Conservation (phyloP, 2,329 filamentous ascomycete genomes). For the Phoma herbarum region DNA sequence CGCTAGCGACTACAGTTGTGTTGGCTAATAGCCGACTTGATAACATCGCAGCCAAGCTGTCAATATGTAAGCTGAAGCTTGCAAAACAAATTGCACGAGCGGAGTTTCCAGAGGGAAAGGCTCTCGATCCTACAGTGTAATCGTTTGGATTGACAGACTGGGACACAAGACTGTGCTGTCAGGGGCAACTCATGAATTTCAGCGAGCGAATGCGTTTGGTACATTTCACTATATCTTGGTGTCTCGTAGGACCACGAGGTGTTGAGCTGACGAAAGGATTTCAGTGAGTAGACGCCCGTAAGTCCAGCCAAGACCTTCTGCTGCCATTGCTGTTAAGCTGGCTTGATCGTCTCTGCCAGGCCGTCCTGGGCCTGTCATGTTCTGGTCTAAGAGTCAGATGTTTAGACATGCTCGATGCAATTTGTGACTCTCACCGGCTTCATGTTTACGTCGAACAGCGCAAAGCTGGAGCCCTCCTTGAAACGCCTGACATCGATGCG, state of each 20-base stretch:
- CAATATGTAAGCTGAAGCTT: not conserved
- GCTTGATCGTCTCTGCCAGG: constrained; percentile 60
- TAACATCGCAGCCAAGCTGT: not conserved
- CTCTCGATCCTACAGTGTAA: not conserved
- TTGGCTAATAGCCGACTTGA: constrained; percentile 9
- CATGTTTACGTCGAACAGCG: constrained; percentile 63
- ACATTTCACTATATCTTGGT: not conserved
- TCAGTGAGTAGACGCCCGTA: constrained; percentile 36
- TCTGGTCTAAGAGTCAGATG: constrained; percentile 37
- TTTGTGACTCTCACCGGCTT: constrained; percentile 55
- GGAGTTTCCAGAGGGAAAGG: not conserved
- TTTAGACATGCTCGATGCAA: not conserved
- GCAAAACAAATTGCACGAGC: not conserved
- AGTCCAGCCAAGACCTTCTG: constrained; percentile 55
- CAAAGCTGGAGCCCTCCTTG: constrained; percentile 48
- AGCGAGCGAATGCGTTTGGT: too few species aligned
- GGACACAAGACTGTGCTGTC: not conserved
- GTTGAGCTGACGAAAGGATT: constrained; percentile 2
- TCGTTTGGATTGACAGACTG: not conserved
- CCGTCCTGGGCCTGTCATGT: constrained; percentile 60
- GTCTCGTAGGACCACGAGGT: not conserved
- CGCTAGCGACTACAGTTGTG: not conserved
- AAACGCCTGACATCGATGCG: constrained; percentile 59
- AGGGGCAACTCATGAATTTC: too few species aligned
- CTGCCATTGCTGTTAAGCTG: constrained; percentile 57